phyloP scores from a whole-genome alignment of 805 yeast genomes.

The Saccharomycopsis microspora region DNA sequence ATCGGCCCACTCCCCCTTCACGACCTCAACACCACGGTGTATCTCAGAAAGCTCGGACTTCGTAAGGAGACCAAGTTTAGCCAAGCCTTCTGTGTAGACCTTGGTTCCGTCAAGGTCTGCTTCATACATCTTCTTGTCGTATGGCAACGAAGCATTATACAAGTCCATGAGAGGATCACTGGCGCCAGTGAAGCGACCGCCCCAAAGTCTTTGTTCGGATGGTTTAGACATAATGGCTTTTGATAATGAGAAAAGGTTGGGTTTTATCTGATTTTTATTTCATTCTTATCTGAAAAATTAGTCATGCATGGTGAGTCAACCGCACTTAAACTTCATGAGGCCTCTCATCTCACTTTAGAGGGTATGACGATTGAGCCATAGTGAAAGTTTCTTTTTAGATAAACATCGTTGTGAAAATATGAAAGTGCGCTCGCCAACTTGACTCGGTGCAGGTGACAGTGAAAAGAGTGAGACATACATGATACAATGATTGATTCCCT shows the following conservation, averaged over 20 bases:
- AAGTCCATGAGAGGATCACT: conserved; percentile 96
- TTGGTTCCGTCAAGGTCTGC: conserved; percentile 93
- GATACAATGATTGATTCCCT: too few species aligned
- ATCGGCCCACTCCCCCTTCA: conserved; percentile 73
- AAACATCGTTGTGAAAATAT: too few species aligned
- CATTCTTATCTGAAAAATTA: background rate
- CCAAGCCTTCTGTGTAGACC: conserved; percentile 81
- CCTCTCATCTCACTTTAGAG: too few species aligned
- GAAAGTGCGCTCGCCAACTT: too few species aligned
- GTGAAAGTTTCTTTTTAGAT: too few species aligned
- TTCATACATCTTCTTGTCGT: conserved; percentile 87
- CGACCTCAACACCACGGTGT: conserved; percentile 67
- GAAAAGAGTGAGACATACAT: too few species aligned
- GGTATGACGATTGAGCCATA: too few species aligned
- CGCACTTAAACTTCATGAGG: background rate
- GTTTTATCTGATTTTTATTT: background rate
- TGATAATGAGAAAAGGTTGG: background rate
- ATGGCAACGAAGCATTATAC: conserved; percentile 93
- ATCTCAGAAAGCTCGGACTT: conserved; percentile 66
- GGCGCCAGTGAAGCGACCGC: conserved; percentile 96
- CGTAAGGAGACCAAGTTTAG: conserved; percentile 66
- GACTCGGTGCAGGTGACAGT: too few species aligned
- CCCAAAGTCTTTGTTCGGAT: conserved; percentile 61
- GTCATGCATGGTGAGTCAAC: background rate
- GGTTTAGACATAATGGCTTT: background rate